A percentile compares a stretch with the other conserved stretches of the same genome.
These are phyloP conservation scores for Pythium volutum DNA, from an alignment of 352 stramenopile species.

Conservation along the genomic window DNA sequence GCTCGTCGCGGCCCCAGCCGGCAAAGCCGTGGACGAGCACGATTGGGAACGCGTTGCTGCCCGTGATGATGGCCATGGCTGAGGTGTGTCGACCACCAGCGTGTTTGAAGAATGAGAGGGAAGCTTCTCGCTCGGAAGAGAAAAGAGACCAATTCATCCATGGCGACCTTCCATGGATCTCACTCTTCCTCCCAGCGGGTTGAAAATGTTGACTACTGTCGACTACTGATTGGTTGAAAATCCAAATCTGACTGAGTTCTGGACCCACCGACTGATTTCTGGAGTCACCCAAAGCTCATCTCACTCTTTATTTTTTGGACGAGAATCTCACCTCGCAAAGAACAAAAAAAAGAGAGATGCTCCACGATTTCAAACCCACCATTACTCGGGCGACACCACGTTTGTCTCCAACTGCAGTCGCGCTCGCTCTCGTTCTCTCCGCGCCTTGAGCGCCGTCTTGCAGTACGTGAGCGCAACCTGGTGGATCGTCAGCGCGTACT, in stretches of 20 bases:
- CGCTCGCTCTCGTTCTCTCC: background rate
- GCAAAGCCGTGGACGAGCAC: constrained; percentile 31
- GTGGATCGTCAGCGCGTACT: constrained; percentile 20
- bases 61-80: background rate
- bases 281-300: background rate
- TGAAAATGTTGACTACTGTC: background rate
- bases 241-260: background rate
- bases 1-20: constrained; percentile 24
- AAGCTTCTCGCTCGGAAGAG: too few species aligned
- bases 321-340: background rate
- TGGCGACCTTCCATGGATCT: background rate
- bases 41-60: constrained; percentile 30
- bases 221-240: background rate
- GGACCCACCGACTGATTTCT: background rate
- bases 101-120: background rate
- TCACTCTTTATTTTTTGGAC: background rate
- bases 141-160: background rate
- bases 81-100: background rate
- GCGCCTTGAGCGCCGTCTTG: constrained; percentile 14
- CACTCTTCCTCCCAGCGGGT: background rate
- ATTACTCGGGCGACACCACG: too few species aligned
- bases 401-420: background rate
- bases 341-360: too few species aligned
- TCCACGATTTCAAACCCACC: too few species aligned
- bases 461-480: constrained; percentile 16